A percentile compares a stretch with the other conserved stretches of the same genome.
phyloP scores from a whole-genome alignment of 495 filamentous ascomycete species.

The Paragyromitra xinjiangensis region DNA sequence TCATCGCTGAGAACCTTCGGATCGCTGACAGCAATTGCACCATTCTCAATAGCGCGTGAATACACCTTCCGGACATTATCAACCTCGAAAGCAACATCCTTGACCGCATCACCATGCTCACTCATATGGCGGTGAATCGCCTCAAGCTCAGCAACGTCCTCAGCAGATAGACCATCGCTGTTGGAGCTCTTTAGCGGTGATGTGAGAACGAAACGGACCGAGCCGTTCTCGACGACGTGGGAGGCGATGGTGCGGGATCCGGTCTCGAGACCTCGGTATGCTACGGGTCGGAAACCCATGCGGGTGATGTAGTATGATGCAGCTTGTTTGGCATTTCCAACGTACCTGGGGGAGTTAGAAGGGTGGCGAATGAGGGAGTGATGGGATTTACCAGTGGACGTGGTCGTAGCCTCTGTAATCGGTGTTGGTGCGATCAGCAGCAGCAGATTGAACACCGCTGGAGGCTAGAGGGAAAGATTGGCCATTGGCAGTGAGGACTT shows the following conservation, averaged over 20 bases:
- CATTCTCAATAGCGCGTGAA: slow-evolving; percentile 71
- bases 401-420: slow-evolving; percentile 87
- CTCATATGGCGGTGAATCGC: slow-evolving; percentile 77
- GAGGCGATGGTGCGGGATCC: slow-evolving; percentile 77
- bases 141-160: slow-evolving; percentile 60
- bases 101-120: slow-evolving; percentile 87
- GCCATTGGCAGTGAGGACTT: slow-evolving; percentile 60
- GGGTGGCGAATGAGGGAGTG: neutral
- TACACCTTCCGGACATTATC: slow-evolving; percentile 82
- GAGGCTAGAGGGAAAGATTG: slow-evolving; percentile 47
- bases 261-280: slow-evolving; percentile 87
- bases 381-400: slow-evolving; percentile 73
- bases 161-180: slow-evolving; percentile 60
- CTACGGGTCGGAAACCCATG: slow-evolving; percentile 81
- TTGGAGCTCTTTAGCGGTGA: slow-evolving; percentile 76
- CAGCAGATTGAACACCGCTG: slow-evolving; percentile 59
- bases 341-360: slow-evolving; percentile 60
- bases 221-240: slow-evolving; percentile 80
- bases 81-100: slow-evolving; percentile 91
- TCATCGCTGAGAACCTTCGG: slow-evolving; percentile 65
- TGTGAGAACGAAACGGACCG: slow-evolving; percentile 82
- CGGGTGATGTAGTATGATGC: slow-evolving; percentile 84
- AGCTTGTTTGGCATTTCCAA: slow-evolving; percentile 94
- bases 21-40: slow-evolving; percentile 70
- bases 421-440: slow-evolving; percentile 59